These are phyloP conservation scores for Magnusiomyces paraingens DNA, from an alignment of 1,139 yeast species.

Conservation along the genomic window DNA sequence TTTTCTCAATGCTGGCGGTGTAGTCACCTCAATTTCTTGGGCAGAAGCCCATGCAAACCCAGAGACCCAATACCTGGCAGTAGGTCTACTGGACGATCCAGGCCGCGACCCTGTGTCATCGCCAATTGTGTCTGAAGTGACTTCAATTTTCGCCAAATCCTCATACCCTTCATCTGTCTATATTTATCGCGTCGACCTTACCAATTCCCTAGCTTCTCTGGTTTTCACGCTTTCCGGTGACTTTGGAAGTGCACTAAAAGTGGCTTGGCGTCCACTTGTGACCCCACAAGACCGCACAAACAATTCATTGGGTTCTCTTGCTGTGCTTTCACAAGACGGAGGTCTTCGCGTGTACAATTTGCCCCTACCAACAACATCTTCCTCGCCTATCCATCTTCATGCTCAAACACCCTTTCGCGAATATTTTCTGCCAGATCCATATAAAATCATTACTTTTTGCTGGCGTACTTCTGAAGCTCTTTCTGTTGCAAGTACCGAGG, in stretches of 20 bases:
- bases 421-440: conserved; percentile 15
- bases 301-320: conserved; percentile 40
- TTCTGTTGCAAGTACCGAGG: conserved; percentile 59
- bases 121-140: conserved; percentile 17
- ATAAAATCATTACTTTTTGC: conserved; percentile 46
- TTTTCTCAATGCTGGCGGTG: conserved; percentile 26
- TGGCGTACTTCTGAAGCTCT: conserved; percentile 47
- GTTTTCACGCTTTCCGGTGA: conserved; percentile 37
- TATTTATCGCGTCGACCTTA: conserved; percentile 19
- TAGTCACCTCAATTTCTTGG: conserved; percentile 24
- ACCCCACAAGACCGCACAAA: conserved; percentile 9
- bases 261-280: conserved; percentile 46
- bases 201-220: conserved; percentile 19
- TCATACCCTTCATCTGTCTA: conserved; percentile 22
- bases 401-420: conserved; percentile 32
- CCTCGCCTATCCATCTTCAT: conserved; percentile 21
- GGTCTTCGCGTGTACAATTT: conserved; percentile 46
- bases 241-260: conserved; percentile 49
- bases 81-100: conserved; percentile 46
- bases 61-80: conserved; percentile 44
- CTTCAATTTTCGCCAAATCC: conserved; percentile 20
- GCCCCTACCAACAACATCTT: conserved; percentile 21
- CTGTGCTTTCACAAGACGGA: conserved; percentile 61
- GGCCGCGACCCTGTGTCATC: conserved; percentile 36
- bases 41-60: conserved; percentile 30